These are phyloP conservation scores for Clavariopsis aquatica DNA, from an alignment of 495 filamentous ascomycete genomes.

Conservation along the genomic window DNA sequence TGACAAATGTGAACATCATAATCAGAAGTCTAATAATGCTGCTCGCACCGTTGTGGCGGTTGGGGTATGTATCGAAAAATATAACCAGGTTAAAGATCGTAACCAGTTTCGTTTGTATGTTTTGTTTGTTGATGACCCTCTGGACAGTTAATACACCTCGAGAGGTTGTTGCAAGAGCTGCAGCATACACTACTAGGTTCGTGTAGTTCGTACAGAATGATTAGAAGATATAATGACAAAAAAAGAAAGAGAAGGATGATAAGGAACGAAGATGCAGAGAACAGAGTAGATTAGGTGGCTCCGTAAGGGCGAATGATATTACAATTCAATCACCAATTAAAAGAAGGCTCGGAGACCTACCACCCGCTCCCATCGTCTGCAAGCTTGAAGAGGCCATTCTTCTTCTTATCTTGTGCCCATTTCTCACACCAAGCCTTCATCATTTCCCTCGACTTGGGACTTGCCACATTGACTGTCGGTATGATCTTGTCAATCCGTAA, in stretches of 20 bases:
- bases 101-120: constrained; percentile 18
- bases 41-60: constrained; percentile 29
- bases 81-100: constrained; percentile 8
- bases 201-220: constrained; percentile 31
- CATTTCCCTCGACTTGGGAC: constrained; percentile 63
- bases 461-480: constrained; percentile 91
- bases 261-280: background rate
- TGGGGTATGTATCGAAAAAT: constrained; percentile 14
- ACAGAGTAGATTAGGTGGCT: too few species aligned
- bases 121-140: constrained; percentile 18
- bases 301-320: background rate
- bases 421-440: constrained; percentile 93
- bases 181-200: constrained; percentile 23
- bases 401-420: constrained; percentile 83
- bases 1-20: constrained; percentile 20
- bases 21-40: constrained; percentile 9
- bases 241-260: background rate
- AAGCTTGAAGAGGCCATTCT: constrained; percentile 65
- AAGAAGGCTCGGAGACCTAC: constrained; percentile 2
- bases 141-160: constrained; percentile 18
- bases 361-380: constrained; percentile 27
- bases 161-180: constrained; percentile 19
- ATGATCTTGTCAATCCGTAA: constrained; percentile 84
- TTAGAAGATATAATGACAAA: background rate
- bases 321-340: background rate